Conservation (phyloP, 495 filamentous ascomycete species). For the Penicillium antarcticum region DNA sequence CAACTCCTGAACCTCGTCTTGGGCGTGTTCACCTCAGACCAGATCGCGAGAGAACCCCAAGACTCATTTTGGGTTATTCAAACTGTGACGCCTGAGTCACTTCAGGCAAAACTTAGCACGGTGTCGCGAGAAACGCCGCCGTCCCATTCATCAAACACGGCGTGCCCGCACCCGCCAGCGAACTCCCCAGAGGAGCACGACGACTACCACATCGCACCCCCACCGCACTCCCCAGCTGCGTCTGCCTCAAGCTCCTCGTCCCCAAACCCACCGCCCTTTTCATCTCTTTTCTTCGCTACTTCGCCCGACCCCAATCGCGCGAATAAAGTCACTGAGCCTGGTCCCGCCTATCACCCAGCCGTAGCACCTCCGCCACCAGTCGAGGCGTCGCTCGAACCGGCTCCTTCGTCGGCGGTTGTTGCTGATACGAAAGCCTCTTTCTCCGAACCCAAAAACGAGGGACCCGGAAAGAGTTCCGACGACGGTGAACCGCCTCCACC, state of each 20-base stretch:
- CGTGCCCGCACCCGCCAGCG: slow-evolving; percentile 53
- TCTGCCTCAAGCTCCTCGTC: slow-evolving; percentile 57
- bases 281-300: slow-evolving; percentile 55
- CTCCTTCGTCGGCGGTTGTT: slow-evolving; percentile 52
- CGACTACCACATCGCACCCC: slow-evolving; percentile 51
- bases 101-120: slow-evolving; percentile 37
- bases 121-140: slow-evolving; percentile 67
- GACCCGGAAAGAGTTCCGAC: slow-evolving; percentile 66
- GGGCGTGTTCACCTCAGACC: neutral
- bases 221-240: slow-evolving; percentile 63
- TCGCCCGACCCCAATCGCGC: slow-evolving; percentile 40
- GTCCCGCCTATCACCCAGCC: slow-evolving; percentile 57
- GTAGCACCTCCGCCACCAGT: slow-evolving; percentile 43
- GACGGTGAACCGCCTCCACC: slow-evolving; percentile 91
- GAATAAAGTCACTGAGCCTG: slow-evolving; percentile 53
- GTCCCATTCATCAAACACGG: slow-evolving; percentile 60
- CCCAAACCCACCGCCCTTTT: slow-evolving; percentile 60
- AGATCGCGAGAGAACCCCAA: slow-evolving; percentile 6
- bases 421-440: slow-evolving; percentile 83
- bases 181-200: slow-evolving; percentile 46
- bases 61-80: slow-evolving; percentile 7
- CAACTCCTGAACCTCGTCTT: no score
- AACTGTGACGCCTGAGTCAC: neutral
- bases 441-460: slow-evolving; percentile 71
- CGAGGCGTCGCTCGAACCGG: slow-evolving; percentile 43